Evolutionary conservation across 441 rosid genomes (phyloP), one percentile per base, ranked within the genome.

Genomic region (Isatis lusitanica): DNA sequence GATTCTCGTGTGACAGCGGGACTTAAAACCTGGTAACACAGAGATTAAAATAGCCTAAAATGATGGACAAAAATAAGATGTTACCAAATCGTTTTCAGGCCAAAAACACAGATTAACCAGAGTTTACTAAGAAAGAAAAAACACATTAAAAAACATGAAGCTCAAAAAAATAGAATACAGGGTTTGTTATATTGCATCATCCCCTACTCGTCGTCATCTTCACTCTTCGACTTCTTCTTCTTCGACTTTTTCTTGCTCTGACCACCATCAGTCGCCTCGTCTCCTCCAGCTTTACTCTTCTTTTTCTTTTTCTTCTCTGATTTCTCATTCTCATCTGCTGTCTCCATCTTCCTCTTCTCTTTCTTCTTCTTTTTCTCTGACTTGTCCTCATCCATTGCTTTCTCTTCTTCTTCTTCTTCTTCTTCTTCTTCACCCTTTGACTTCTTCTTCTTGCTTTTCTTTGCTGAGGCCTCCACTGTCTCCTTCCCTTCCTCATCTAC

Each of bases 381-480:
- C 74, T 67, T 77, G 3, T 30, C 77, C 47, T 53, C 80, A 7
- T 16, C 65, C 44, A 40, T 66, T 39, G 42, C 30, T 69, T 33
- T 36, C 30, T 17, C 63, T 18, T 43, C 76, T 38, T 40, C 76
- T 26, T 79, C 87, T 21, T 21, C 76, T 26, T 79, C 87, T 21
- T 21, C 24, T 7, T 63, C 85, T 50, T 85, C 86, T 47, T 79
- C 85, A 7, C 67, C 18, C 71, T 88, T 86, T 4, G 88, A 79
- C 75, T 87, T 87, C 87, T 87, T 86, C 85, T 90, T 92, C 88
- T 90, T 93, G 83, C 87, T 87, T 58, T 90, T 91, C 91, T 88
- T 90, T n/a, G 10, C 79, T 2, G 90, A 79, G 48, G 82, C 73
- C 40, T 77, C 87, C 57, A 58, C 63, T 12, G 84, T 65, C 30